Evolutionary conservation across 805 yeast genomes (phyloP).

Genomic region (Pichia californica): DNA sequence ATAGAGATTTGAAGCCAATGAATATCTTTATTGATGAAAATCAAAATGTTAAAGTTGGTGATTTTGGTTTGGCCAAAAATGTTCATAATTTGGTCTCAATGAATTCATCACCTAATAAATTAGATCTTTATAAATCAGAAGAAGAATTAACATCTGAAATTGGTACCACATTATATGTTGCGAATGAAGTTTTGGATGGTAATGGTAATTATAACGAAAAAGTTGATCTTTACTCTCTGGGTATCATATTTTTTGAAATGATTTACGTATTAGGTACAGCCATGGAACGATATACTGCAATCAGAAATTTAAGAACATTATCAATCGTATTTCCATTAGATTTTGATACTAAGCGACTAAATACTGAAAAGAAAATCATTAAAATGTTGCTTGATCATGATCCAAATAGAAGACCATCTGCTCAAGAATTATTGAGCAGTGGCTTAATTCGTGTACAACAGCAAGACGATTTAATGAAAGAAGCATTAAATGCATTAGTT

Average conservation of each 20-base stretch:
- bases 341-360: constrained; percentile 45
- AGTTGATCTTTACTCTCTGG: constrained; percentile 92
- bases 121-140: constrained; percentile 25
- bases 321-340: constrained; percentile 64
- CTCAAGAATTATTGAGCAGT: constrained; percentile 64
- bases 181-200: constrained; percentile 76
- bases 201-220: constrained; percentile 79
- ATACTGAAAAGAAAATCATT: constrained; percentile 63
- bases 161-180: constrained; percentile 92
- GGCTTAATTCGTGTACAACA: constrained; percentile 85
- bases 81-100: constrained; percentile 44
- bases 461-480: constrained; percentile 83
- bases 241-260: constrained; percentile 95
- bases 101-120: constrained; percentile 8
- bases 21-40: constrained; percentile 91
- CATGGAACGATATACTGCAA: constrained; percentile 81
- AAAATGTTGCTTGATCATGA: constrained; percentile 66
- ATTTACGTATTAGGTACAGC: constrained; percentile 76
- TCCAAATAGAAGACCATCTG: constrained; percentile 75
- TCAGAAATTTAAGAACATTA: constrained; percentile 56
- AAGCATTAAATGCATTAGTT: constrained; percentile 76
- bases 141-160: constrained; percentile 88
- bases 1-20: constrained; percentile 91
- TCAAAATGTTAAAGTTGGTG: constrained; percentile 89
- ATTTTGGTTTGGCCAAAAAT: constrained; percentile 92